Evolutionary conservation across 495 filamentous ascomycete genomes (phyloP).

Genomic region (Aspergillus nanangensis): DNA sequence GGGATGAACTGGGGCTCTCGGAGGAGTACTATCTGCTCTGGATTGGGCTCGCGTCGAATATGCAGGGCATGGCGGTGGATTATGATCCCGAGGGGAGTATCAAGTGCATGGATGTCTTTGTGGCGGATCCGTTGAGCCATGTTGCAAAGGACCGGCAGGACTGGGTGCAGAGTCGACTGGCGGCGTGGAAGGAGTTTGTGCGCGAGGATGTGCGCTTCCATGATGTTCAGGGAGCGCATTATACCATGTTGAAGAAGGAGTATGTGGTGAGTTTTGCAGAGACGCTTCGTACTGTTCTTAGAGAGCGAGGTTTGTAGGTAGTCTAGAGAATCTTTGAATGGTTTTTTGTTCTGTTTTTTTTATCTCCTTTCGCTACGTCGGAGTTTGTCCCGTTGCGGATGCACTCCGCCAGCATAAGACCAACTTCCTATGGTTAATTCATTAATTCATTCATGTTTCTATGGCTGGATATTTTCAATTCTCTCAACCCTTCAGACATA

Average conservation of each 20-base stretch:
- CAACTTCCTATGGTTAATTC: neutral
- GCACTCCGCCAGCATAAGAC: too few relatives aligned
- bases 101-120: constrained; percentile 45
- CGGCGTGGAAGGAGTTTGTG: constrained; percentile 39
- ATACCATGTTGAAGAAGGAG: constrained; percentile 14
- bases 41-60: constrained; percentile 31
- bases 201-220: constrained; percentile 7
- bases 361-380: neutral
- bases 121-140: constrained; percentile 33
- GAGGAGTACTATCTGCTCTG: constrained; percentile 26
- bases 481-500: neutral
- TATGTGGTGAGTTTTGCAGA: constrained; percentile 10
- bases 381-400: too few relatives aligned
- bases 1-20: constrained; percentile 36
- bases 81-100: constrained; percentile 48
- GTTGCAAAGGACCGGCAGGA: constrained; percentile 34
- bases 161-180: constrained; percentile 37
- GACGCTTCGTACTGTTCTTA: constrained; percentile 5
- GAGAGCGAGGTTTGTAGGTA: constrained; percentile 8
- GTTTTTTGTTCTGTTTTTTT: neutral
- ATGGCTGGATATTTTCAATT: neutral
- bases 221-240: constrained; percentile 16
- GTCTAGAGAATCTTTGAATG: too few relatives aligned
- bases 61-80: constrained; percentile 43
- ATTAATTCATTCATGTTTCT: neutral